A percentile compares a stretch with the other conserved stretches of the same genome.
These are phyloP conservation scores for Pelargonium australe DNA, from an alignment of 441 rosid species.

Conservation along the genomic window DNA sequence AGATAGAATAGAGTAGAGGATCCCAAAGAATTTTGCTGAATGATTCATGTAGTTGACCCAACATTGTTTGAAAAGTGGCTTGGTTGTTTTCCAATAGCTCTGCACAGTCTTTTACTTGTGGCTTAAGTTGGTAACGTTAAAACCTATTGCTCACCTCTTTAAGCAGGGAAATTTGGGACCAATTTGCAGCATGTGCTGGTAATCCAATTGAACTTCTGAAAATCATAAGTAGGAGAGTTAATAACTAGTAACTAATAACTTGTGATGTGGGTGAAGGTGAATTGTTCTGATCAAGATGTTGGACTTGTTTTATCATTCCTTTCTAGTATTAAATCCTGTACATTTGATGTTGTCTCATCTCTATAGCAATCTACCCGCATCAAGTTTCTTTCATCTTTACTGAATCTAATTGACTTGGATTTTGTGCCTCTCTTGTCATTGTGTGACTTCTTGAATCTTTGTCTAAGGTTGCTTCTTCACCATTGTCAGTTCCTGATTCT, in stretches of 20 bases:
- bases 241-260: background rate
- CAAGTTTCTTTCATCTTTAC: background rate
- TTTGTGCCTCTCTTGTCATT: background rate
- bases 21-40: too few species aligned
- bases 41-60: too few species aligned
- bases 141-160: background rate
- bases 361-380: background rate
- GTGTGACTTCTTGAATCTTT: slow-evolving; percentile 10
- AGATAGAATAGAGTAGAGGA: background rate
- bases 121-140: background rate
- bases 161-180: background rate
- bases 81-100: background rate
- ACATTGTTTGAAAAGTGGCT: too few species aligned
- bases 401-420: background rate
- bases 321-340: background rate
- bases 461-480: slow-evolving; percentile 44
- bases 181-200: background rate
- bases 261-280: background rate
- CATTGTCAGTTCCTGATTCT: slow-evolving; percentile 43
- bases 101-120: background rate
- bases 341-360: background rate
- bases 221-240: background rate
- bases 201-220: background rate
- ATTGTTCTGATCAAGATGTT: background rate
- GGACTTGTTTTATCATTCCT: background rate